A percentile compares a stretch with the other conserved stretches of the same genome.
Conservation (phyloP, 257 asterid genomes). For the Marsdenia floribunda region DNA sequence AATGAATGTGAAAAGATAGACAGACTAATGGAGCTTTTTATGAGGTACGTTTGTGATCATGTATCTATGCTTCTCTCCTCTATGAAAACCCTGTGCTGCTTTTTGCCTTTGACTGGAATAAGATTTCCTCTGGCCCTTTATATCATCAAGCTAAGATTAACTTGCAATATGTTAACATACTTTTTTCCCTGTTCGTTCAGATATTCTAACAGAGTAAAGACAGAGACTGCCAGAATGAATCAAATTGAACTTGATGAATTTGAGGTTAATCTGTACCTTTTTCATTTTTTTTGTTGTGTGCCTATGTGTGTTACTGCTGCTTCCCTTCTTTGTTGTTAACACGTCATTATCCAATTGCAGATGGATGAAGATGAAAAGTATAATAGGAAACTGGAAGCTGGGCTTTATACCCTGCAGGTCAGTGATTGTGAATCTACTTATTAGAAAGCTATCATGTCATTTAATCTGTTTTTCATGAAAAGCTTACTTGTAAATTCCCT, state of each 20-base stretch:
- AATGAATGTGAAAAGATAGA: constrained; percentile 95
- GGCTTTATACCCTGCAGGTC: constrained; percentile 95
- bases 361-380: constrained; percentile 93
- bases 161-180: not conserved
- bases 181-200: constrained; percentile 30
- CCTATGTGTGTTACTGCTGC: not conserved
- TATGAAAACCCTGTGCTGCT: not conserved
- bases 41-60: constrained; percentile 48
- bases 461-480: not conserved
- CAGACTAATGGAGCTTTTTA: constrained; percentile 92
- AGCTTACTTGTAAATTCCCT: not conserved
- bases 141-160: not conserved
- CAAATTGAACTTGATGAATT: constrained; percentile 74
- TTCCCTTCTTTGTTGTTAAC: not conserved
- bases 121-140: not conserved
- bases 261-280: constrained; percentile 45
- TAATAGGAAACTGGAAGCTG: constrained; percentile 72
- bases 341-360: constrained; percentile 36
- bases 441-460: not conserved
- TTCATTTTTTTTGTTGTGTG: not conserved
- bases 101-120: constrained; percentile 3
- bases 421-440: not conserved
- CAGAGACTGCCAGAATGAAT: constrained; percentile 61
- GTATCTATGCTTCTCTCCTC: not conserved
- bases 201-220: constrained; percentile 79